Conservation (phyloP, 305 asterid species). For the Fraxinus angustifolia region DNA sequence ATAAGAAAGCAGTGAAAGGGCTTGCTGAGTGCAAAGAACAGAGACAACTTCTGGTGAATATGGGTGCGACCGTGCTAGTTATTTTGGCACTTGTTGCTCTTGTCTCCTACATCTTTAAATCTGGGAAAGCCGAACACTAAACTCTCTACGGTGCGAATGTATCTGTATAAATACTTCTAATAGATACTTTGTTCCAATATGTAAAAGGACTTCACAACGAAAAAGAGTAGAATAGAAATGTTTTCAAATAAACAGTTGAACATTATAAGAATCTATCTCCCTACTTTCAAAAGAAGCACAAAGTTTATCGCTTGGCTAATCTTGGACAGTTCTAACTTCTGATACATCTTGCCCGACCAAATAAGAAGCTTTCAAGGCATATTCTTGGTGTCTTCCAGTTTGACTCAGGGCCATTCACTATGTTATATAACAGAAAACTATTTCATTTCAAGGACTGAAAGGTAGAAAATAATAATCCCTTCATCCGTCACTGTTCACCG, state of each 20-base stretch:
- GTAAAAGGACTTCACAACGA: too few relatives aligned
- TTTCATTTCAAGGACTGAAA: too few relatives aligned
- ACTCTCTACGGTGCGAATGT: background rate
- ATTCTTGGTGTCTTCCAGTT: too few relatives aligned
- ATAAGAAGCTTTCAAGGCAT: too few relatives aligned
- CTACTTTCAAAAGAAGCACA: background rate
- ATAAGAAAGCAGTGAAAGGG: slow-evolving; percentile 36
- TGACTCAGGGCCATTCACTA: too few relatives aligned
- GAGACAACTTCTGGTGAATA: slow-evolving; percentile 57
- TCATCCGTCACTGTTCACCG: too few relatives aligned
- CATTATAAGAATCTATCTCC: background rate
- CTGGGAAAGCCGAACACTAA: slow-evolving; percentile 20
- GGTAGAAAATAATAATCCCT: too few relatives aligned
- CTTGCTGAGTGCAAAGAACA: slow-evolving; percentile 47
- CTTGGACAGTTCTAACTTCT: background rate
- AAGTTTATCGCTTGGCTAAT: background rate
- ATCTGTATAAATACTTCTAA: background rate
- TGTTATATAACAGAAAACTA: too few relatives aligned
- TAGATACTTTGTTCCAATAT: too few relatives aligned
- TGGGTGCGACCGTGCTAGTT: slow-evolving; percentile 63
- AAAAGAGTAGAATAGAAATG: too few relatives aligned
- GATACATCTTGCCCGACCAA: background rate
- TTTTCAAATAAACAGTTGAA: background rate
- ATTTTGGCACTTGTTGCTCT: slow-evolving; percentile 59
- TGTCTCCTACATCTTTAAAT: slow-evolving; percentile 34